These are phyloP conservation scores for Gaertneriomyces sp. DNA, from an alignment of 192 early-diverging fungal species.

Conservation along the genomic window DNA sequence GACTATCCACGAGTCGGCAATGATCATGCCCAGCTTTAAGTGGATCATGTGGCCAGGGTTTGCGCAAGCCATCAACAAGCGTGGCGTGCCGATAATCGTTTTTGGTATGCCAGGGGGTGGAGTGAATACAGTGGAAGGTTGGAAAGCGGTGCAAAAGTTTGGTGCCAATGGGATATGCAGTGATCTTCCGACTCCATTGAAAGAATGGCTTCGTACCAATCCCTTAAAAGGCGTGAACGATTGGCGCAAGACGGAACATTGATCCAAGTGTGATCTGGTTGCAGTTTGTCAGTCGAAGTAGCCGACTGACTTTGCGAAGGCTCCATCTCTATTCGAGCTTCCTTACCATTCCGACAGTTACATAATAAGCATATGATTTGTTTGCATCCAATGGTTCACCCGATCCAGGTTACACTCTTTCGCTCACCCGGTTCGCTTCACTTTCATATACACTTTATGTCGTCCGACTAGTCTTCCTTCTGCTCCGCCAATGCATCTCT, in stretches of 20 bases:
- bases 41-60: conserved; percentile 36
- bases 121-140: conserved; percentile 40
- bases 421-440: too few relatives aligned
- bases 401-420: too few relatives aligned
- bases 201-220: conserved; percentile 38
- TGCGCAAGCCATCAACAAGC: conserved; percentile 33
- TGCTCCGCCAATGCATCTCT: too few relatives aligned
- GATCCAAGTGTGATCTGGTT: too few relatives aligned
- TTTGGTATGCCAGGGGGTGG: conserved; percentile 46
- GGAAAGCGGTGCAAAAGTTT: conserved; percentile 27
- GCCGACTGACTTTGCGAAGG: too few relatives aligned
- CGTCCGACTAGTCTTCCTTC: too few relatives aligned
- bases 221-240: conserved; percentile 15
- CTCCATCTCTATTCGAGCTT: too few relatives aligned
- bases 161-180: conserved; percentile 50
- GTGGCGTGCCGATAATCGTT: conserved; percentile 42
- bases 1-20: conserved; percentile 33
- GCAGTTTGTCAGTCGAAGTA: too few relatives aligned
- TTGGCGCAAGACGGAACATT: neutral
- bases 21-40: conserved; percentile 40
- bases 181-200: conserved; percentile 37
- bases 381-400: too few relatives aligned
- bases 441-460: too few relatives aligned
- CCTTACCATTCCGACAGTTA: too few relatives aligned
- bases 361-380: too few relatives aligned